These are phyloP conservation scores for Kandelia obovata DNA, from an alignment of 345 rosid species.

Conservation along the genomic window DNA sequence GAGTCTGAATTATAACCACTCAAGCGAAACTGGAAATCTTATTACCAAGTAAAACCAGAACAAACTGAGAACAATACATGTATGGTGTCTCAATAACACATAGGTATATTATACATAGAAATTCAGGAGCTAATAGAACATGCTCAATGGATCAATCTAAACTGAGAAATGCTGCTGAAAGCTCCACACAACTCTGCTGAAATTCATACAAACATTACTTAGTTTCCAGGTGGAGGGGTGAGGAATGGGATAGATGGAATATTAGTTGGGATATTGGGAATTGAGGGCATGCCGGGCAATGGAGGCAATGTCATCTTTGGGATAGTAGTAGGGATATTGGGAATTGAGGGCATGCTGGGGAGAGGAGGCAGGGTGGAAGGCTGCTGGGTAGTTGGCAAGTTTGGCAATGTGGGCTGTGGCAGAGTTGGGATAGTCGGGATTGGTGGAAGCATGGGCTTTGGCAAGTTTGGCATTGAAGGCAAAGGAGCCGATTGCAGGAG, in stretches of 20 bases:
- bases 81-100: no score
- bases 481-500: background rate
- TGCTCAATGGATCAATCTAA: no score
- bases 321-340: background rate
- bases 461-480: background rate
- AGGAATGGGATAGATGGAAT: constrained; percentile 17
- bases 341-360: background rate
- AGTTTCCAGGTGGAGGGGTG: constrained; percentile 17
- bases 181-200: background rate
- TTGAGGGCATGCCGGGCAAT: background rate
- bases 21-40: no score
- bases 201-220: background rate
- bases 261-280: constrained; percentile 1
- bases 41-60: no score
- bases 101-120: no score
- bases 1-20: no score
- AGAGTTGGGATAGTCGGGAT: background rate
- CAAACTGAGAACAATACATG: no score
- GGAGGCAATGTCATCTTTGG: no score
- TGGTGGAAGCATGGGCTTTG: background rate
- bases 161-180: no score
- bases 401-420: background rate
- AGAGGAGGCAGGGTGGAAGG: background rate
- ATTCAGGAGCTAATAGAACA: no score
- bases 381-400: background rate